Evolutionary conservation across 2,329 filamentous ascomycete species (phyloP), one percentile per base, ranked within the genome.

Genomic region (Colletotrichum phormii): DNA sequence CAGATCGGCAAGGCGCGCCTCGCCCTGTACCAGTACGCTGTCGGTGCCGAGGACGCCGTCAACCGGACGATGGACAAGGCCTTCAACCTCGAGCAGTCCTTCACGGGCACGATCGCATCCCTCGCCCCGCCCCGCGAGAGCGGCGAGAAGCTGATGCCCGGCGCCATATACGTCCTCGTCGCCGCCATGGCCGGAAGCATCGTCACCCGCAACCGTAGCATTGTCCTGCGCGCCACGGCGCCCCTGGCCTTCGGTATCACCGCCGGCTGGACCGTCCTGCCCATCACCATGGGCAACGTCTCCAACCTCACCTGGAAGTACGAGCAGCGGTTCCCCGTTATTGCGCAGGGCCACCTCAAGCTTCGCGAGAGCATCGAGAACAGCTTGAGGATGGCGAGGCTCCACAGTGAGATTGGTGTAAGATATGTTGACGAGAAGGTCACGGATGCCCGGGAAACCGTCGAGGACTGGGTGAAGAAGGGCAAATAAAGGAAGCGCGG

Each of bases 181-280:
- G 93, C 95, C 54, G 92, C 94, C 78, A 98, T 99, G 95, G 94
- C 97, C 46, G 97, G 96, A 77, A 95, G 91, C 83, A 98, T 99
- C 81, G 87, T 98, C 67, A 91, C 94, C 67, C 91, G 96, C 75
- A 97, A 97, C 87, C 92, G 96, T 78, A 95, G 93, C 82, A 89
- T 98, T 75, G 82, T 98, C 75, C 86, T 99, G 66, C 92, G 97
- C 77, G 91, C 92, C 66, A 87, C 92, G 2, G 89, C 94, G 2
- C 97, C 97, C 12, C 83, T 96, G 62, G 91, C 92, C 24, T 90
- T 98, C 55, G 97, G 95, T 76, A 86, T 97, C 75, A 91, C 91
- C 68, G 94, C 95, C 69, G 95, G 94, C 72, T 97, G 95, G 91
- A 87, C 91, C 74, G 91, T 98, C 51, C 85, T 99, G 61, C 97